Evolutionary conservation across 1,284 basidiomycete genomes (phyloP), one percentile per base, ranked within the genome.

Genomic region (Ustilago nuda): DNA sequence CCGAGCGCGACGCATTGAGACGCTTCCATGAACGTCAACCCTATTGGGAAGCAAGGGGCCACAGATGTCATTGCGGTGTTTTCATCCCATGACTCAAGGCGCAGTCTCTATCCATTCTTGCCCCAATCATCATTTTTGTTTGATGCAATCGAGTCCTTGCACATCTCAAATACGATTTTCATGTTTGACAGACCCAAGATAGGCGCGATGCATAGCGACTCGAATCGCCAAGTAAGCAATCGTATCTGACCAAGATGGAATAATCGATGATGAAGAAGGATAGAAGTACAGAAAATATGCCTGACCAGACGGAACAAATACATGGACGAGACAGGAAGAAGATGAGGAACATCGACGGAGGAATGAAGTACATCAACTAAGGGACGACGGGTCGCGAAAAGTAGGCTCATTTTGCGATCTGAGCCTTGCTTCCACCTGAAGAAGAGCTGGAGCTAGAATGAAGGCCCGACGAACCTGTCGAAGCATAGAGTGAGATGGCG

Each of bases 401-500:
- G 41, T 17, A 15, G 4, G 8, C 12, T 70, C 60, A 72, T 46
- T 72, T 72, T 50, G 58, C 60, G 13, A 39, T 61, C 32, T 66
- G 59, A 13, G 53, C 43, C 54, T 66, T 71, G 50, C 45, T 54
- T 23, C 58, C 37, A 36, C 43, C 35, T 8, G 58, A 54, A 5
- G 56, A 48, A 23, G 71, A 68, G 46, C 45, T 59, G 2, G 71
- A 68, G 48, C 51, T 39, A 32, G 72, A 52, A 48, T 68, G 72
- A 51, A 65, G 46, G 52, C 52, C 59, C 9, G 66, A 39, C 12
- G 72, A 50, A 15, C 61, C 56, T 8, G 68, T 71, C 9, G 73
- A 71, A 13, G 73, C 73, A 30, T 76, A 76, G 7, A 76, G 64
- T 19, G 73, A 76, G 27, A 76, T 71, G 32, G 73, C 73, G 8